Conservation (phyloP, 129 eudicot species). For the Helianthus annuus region HanXRQr2.0-SUNRISE NC_035434.2:25912613-25913112, state of each 20-base stretch:
- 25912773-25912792: slow-evolving; percentile 59
- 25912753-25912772: slow-evolving; percentile 79
- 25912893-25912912: slow-evolving; percentile 84
- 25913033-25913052: slow-evolving; percentile 15
- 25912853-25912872: slow-evolving; percentile 93
- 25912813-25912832: slow-evolving; percentile 64
- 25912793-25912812: slow-evolving; percentile 87
- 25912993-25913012: slow-evolving; percentile 46
- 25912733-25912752: not conserved
- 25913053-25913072: not conserved
- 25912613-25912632: no score
- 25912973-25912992: slow-evolving; percentile 73
- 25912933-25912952: slow-evolving; percentile 99
- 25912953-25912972: slow-evolving; percentile 71
- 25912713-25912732: not conserved
- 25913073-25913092: not conserved
- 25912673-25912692: no score
- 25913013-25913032: slow-evolving; percentile 11
- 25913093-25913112: not conserved
- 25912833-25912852: slow-evolving; percentile 74
- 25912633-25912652: no score
- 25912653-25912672: no score
- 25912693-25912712: no score
- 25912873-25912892: slow-evolving; percentile 77
- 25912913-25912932: slow-evolving; percentile 99